Conservation (phyloP, 2,329 filamentous ascomycete genomes). For the Corynespora cassiicola region DNA sequence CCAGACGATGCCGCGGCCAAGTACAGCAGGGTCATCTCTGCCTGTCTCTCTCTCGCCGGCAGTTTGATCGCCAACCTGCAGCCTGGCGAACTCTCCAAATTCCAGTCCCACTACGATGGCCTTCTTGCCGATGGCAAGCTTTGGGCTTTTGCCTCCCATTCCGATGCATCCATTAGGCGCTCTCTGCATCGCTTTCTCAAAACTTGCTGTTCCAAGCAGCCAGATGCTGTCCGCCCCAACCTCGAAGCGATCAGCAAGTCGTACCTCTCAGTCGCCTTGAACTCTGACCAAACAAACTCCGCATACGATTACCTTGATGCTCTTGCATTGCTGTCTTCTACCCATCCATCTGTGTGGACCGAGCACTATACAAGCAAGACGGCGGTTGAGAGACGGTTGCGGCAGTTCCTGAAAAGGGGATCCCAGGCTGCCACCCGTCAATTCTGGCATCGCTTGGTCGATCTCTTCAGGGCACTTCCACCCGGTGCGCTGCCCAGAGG, state of each 20-base stretch:
- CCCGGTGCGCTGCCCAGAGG: conserved; percentile 60
- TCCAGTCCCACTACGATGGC: conserved; percentile 66
- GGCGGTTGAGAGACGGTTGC: conserved; percentile 64
- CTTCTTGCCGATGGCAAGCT: conserved; percentile 69
- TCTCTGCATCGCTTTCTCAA: conserved; percentile 64
- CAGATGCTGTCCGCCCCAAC: conserved; percentile 44
- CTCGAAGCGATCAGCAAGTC: conserved; percentile 67
- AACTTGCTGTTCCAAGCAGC: conserved; percentile 57
- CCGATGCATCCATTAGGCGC: conserved; percentile 64
- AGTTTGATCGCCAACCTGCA: conserved; percentile 57
- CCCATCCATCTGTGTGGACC: conserved; percentile 76
- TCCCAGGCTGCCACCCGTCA: conserved; percentile 76
- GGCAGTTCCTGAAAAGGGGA: conserved; percentile 78
- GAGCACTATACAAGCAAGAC: conserved; percentile 66
- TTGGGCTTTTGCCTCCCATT: conserved; percentile 65
- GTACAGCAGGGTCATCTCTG: conserved; percentile 78
- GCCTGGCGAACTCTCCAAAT: conserved; percentile 64
- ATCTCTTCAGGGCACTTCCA: conserved; percentile 66
- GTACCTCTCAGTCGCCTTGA: conserved; percentile 78
- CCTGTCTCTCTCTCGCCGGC: conserved; percentile 62
- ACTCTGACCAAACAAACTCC: conserved; percentile 75
- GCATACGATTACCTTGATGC: conserved; percentile 73
- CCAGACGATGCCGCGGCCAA: conserved; percentile 86
- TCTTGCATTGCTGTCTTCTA: conserved; percentile 69
- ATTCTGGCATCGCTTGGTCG: conserved; percentile 75